Conservation (phyloP, 2,329 filamentous ascomycete species). For the Beauveria sp. region DNA sequence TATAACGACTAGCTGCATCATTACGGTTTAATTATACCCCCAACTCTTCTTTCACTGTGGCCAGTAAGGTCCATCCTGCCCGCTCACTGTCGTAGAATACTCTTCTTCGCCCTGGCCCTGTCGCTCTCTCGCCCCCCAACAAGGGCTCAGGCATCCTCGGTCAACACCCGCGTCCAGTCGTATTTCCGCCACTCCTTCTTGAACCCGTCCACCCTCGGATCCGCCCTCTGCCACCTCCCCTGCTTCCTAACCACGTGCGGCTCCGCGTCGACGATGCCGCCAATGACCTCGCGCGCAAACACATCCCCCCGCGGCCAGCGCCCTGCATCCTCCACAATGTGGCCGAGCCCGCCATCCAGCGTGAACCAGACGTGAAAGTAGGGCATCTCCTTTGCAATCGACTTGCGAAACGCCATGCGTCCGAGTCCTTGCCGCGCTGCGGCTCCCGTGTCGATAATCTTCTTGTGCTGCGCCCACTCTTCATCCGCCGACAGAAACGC, state of each 20-base stretch:
- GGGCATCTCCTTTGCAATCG: constrained; percentile 89
- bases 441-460: constrained; percentile 81
- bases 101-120: not conserved
- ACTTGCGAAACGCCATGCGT: constrained; percentile 71
- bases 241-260: constrained; percentile 83
- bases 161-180: constrained; percentile 68
- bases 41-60: no score
- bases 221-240: constrained; percentile 70
- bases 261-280: constrained; percentile 81
- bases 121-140: not conserved
- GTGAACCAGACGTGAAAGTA: constrained; percentile 98
- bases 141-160: constrained; percentile 21
- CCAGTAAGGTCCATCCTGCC: no score
- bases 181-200: constrained; percentile 84
- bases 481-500: constrained; percentile 82
- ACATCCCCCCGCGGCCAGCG: constrained; percentile 87
- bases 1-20: not conserved
- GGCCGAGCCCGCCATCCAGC: constrained; percentile 84
- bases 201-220: constrained; percentile 66
- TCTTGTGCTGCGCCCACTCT: constrained; percentile 93
- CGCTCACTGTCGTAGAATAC: no score
- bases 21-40: not conserved
- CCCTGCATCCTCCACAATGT: constrained; percentile 79
- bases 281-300: constrained; percentile 86
- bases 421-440: constrained; percentile 55